Conservation (phyloP, 2,329 filamentous ascomycete genomes). For the Sporothrix dimorphospora region DNA sequence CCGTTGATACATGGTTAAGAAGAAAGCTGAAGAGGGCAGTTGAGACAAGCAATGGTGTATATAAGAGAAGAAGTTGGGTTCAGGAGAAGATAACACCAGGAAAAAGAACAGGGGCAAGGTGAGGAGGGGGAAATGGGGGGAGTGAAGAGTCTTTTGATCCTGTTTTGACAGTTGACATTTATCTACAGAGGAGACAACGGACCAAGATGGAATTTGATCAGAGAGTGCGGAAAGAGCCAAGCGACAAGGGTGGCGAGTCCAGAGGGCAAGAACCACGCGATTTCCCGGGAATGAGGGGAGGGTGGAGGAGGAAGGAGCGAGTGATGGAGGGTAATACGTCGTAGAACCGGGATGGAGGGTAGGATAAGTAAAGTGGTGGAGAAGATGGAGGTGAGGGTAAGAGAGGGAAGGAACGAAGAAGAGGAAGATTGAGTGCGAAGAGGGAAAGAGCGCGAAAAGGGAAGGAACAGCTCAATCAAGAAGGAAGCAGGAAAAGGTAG, state of each 20-base stretch:
- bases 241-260: slow-evolving; percentile 14
- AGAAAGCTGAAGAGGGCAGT: background rate
- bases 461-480: background rate
- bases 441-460: background rate
- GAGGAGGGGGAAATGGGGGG: background rate
- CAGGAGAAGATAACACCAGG: background rate
- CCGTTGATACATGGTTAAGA: slow-evolving; percentile 15
- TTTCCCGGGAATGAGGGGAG: slow-evolving; percentile 24
- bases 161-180: slow-evolving; percentile 12
- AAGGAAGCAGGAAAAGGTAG: background rate
- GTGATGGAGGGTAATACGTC: background rate
- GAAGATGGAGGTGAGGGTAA: background rate
- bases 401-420: background rate
- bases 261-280: slow-evolving; percentile 18
- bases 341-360: background rate
- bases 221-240: background rate
- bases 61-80: background rate
- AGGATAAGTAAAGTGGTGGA: background rate
- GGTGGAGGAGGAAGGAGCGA: slow-evolving; percentile 4
- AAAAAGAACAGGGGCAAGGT: background rate
- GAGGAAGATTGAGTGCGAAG: background rate
- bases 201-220: background rate
- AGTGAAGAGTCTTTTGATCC: background rate
- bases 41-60: background rate
- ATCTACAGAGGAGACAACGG: slow-evolving; percentile 10